A percentile compares a stretch with the other conserved stretches of the same genome.
phyloP scores from a whole-genome alignment of 768 basidiomycete species.

The Mycena epipterygia region DNA sequence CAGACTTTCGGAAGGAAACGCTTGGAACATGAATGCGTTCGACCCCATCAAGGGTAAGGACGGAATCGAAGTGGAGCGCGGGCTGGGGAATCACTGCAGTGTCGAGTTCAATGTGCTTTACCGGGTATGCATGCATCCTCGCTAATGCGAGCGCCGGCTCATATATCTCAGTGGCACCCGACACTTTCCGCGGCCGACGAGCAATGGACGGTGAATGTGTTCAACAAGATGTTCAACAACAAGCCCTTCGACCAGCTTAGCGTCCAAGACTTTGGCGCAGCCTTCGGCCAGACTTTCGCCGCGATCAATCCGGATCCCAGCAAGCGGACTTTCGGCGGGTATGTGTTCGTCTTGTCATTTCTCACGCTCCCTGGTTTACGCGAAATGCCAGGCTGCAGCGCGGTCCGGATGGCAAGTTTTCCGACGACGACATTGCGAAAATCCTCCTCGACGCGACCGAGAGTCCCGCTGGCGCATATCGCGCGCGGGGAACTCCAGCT shows the following conservation, averaged over 20 bases:
- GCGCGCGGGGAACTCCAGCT: slow-evolving; percentile 62
- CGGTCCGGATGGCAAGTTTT: slow-evolving; percentile 61
- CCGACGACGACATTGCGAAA: slow-evolving; percentile 64
- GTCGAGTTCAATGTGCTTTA: slow-evolving; percentile 76
- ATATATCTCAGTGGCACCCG: slow-evolving; percentile 65
- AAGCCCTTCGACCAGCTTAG: slow-evolving; percentile 53
- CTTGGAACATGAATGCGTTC: slow-evolving; percentile 67
- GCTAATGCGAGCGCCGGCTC: background rate
- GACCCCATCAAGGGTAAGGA: slow-evolving; percentile 57
- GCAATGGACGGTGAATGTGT: slow-evolving; percentile 63
- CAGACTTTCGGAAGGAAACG: slow-evolving; percentile 61
- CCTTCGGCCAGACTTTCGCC: slow-evolving; percentile 36
- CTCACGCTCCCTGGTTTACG: slow-evolving; percentile 10
- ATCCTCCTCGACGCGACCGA: slow-evolving; percentile 63
- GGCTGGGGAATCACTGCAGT: slow-evolving; percentile 75
- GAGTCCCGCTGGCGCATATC: slow-evolving; percentile 59
- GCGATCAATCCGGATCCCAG: slow-evolving; percentile 41
- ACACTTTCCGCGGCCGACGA: slow-evolving; percentile 63
- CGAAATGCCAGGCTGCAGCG: slow-evolving; percentile 56
- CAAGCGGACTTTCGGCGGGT: slow-evolving; percentile 64
- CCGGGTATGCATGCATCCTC: slow-evolving; percentile 43
- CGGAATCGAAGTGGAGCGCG: slow-evolving; percentile 55
- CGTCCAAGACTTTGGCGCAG: slow-evolving; percentile 40
- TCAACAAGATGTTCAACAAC: slow-evolving; percentile 55
- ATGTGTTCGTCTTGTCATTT: slow-evolving; percentile 24